Conservation (phyloP, 164 flowering plant genomes). For the Brasenia schreberi region DNA sequence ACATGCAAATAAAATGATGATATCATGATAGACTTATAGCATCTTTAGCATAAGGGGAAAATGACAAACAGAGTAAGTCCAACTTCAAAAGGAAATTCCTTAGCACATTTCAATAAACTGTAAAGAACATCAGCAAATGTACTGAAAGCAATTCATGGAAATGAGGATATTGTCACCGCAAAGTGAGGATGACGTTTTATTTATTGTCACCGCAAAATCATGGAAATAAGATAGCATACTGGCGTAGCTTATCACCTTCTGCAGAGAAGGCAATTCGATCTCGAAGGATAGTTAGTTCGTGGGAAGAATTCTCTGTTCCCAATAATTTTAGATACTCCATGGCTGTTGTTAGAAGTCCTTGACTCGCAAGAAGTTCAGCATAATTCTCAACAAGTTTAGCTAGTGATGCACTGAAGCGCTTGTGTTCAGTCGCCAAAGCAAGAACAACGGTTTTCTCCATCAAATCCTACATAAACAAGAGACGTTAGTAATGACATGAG, state of each 20-base stretch:
- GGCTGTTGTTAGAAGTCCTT: conserved; percentile 80
- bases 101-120: no score
- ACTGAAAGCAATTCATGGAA: no score
- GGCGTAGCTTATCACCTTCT: conserved; percentile 38
- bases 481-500: not conserved
- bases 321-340: conserved; percentile 83
- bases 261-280: conserved; percentile 64
- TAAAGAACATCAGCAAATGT: no score
- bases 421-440: conserved; percentile 85
- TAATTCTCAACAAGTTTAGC: conserved; percentile 90
- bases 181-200: not conserved
- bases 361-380: conserved; percentile 92
- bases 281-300: conserved; percentile 66
- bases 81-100: no score
- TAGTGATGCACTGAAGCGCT: conserved; percentile 62
- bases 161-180: not conserved
- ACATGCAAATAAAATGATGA: no score
- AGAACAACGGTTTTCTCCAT: conserved; percentile 96
- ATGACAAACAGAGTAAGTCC: no score
- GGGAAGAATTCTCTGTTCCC: conserved; percentile 70
- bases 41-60: no score
- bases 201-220: not conserved
- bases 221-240: not conserved
- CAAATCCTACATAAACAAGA: conserved; percentile 41
- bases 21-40: no score